A percentile compares a stretch with the other conserved stretches of the same genome.
Conservation (phyloP, 768 basidiomycete genomes). For the Suillus fuscotomentosus region DNA sequence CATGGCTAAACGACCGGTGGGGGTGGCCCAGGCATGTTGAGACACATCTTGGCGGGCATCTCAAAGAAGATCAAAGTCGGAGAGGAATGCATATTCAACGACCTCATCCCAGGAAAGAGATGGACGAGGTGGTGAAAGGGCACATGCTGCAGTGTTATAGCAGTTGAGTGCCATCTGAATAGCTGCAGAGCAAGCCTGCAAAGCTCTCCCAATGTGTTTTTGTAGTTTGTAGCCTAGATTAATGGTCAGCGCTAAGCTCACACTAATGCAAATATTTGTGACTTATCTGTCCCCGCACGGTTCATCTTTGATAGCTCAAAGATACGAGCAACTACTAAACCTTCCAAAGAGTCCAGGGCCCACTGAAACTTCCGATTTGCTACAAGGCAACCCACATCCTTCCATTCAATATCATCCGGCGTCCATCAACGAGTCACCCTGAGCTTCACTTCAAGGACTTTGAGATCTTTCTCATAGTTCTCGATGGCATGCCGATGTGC, state of each 20-base stretch:
- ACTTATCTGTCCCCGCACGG: conserved; percentile 23
- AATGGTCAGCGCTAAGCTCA: not conserved
- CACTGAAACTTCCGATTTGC: conserved; percentile 5
- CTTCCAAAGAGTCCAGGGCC: conserved; percentile 16
- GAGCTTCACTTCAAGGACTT: not conserved
- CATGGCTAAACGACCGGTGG: too few relatives aligned
- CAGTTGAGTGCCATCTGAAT: conserved; percentile 16
- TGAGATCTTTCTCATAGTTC: not conserved
- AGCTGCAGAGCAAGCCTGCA: conserved; percentile 5
- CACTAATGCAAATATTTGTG: too few relatives aligned
- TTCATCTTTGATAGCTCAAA: conserved; percentile 22
- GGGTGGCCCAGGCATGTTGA: too few relatives aligned
- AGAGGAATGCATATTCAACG: conserved; percentile 13
- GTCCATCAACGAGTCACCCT: not conserved
- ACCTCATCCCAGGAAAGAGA: conserved; percentile 19
- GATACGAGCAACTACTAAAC: conserved; percentile 13
- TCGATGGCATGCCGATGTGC: not conserved
- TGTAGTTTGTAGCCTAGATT: conserved; percentile 4
- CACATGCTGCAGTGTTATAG: conserved; percentile 1
- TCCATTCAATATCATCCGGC: not conserved
- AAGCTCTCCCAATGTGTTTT: conserved; percentile 9
- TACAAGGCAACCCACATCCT: not conserved
- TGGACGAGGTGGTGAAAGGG: not conserved
- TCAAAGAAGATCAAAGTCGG: conserved; percentile 18
- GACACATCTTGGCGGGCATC: conserved; percentile 12